Percentiles rank a stretch among this genome's conserved stretches.
phyloP scores from a whole-genome alignment of 345 rosid genomes.

The Clarkia xantiana region DNA sequence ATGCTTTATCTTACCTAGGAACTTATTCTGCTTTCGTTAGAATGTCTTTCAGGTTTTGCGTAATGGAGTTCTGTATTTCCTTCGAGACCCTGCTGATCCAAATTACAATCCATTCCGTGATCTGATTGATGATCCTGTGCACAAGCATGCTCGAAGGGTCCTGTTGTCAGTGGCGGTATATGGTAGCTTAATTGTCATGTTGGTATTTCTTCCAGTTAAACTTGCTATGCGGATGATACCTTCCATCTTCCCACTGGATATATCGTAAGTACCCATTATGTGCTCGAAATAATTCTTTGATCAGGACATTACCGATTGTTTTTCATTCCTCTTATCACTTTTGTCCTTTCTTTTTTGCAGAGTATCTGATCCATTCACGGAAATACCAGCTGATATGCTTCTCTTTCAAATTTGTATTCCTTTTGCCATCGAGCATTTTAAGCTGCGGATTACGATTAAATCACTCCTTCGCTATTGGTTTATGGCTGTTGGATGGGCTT shows the following conservation, averaged over 20 bases:
- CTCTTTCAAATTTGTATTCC: constrained; percentile 95
- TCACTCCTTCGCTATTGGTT: constrained; percentile 90
- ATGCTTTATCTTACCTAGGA: neutral
- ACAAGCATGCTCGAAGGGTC: constrained; percentile 93
- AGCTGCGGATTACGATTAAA: constrained; percentile 74
- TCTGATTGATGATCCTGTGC: constrained; percentile 95
- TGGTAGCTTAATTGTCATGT: constrained; percentile 95
- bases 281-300: no score
- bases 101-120: constrained; percentile 97
- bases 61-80: constrained; percentile 83
- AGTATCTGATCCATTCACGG: constrained; percentile 95
- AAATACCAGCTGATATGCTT: constrained; percentile 97
- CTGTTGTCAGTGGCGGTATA: constrained; percentile 86
- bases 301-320: neutral
- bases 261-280: constrained; percentile 42
- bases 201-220: constrained; percentile 93
- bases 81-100: constrained; percentile 98
- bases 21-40: no score
- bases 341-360: constrained; percentile 23
- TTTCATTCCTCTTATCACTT: constrained; percentile 5
- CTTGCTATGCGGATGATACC: constrained; percentile 90
- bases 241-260: constrained; percentile 82
- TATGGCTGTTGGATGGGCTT: constrained; percentile 83
- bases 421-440: constrained; percentile 90
- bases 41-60: constrained; percentile 64